Evolutionary conservation across 192 early-diverging fungal genomes (phyloP), one percentile per base, ranked within the genome.

Genomic region (Phycomyces blakesleeanus): DNA sequence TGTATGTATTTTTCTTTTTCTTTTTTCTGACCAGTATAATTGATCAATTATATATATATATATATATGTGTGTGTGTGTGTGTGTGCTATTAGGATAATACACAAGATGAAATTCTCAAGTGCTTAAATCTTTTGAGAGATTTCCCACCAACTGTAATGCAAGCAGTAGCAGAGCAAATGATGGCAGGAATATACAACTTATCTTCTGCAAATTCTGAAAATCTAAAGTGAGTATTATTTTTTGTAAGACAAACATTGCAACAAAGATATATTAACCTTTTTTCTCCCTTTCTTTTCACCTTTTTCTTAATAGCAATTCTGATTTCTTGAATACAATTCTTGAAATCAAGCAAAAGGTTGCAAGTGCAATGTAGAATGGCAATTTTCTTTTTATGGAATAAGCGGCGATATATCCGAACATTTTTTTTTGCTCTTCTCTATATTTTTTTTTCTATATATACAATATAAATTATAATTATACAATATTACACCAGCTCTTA

Each of bases 141-240:
- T 22, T 71, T 90, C 49, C 84, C 87, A 18, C 75, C 74, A 18
- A 82, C 86, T 41, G 71, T 85, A 8, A 77, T 86, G 10, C 81
- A 80, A 37, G 71, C 77, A n/a, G 83, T 91, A 18, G 86, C 83
- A 1, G 89, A 89, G 61, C 90, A 89, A 63, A 79, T 87, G 72
- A 89, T 87, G 84, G 85, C 90, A 1, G 91, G 91, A 37, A 76
- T 93, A 12, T 66, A 85, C 44, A 82, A 77, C 53, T 59, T 92
- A 11, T 69, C 67, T 18, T 62, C 59, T 47, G 67, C 67, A 16
- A 69, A 69, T 62, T 61, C 67, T 62, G 67, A 69, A 41, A 63
- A 69, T 24, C 25, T 61, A 55, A 69, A 62, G 67, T 69, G 62
- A 63, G 56, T 37, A 7, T 14, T 24, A 16, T 9, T 49, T n/a